phyloP scores from a whole-genome alignment of 108 stramenopile species.

The Nitzschia sp. region DNA sequence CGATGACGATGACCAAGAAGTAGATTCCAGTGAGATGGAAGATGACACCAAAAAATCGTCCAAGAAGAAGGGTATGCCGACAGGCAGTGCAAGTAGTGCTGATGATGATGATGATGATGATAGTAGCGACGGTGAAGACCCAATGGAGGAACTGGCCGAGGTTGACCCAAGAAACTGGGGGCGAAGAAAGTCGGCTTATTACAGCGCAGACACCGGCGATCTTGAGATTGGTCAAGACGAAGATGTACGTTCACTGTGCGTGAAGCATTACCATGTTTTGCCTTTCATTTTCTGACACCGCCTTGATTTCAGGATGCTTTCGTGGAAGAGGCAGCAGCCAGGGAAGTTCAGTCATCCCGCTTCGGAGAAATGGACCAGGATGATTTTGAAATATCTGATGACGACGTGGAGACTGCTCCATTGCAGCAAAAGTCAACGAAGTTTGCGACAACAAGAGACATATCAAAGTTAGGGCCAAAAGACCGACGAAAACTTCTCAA shows the following conservation, averaged over 20 bases:
- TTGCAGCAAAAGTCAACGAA: constrained; percentile 8
- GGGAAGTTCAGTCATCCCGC: constrained; percentile 68
- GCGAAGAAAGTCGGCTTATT: constrained; percentile 81
- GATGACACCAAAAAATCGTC: not conserved
- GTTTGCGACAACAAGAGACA: constrained; percentile 24
- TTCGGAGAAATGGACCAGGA: constrained; percentile 80
- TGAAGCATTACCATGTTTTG: not conserved
- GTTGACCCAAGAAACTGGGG: constrained; percentile 76
- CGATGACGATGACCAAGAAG: constrained; percentile 22
- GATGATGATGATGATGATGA: constrained; percentile 15
- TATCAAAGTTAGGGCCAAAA: constrained; percentile 55
- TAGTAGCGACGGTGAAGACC: constrained; percentile 14
- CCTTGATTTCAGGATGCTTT: constrained; percentile 48
- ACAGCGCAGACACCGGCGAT: constrained; percentile 93
- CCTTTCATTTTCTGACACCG: not conserved
- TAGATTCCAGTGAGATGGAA: not conserved
- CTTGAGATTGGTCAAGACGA: constrained; percentile 93
- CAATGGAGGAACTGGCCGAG: constrained; percentile 38
- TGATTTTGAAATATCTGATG: constrained; percentile 75
- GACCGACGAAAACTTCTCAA: constrained; percentile 63
- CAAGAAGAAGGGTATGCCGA: not conserved
- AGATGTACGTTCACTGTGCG: constrained; percentile 21
- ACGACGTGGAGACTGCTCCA: constrained; percentile 31
- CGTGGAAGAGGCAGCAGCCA: constrained; percentile 82
- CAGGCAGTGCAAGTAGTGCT: not conserved